Conservation (phyloP, 495 filamentous ascomycete genomes). For the Sporormia fimetaria region DNA sequence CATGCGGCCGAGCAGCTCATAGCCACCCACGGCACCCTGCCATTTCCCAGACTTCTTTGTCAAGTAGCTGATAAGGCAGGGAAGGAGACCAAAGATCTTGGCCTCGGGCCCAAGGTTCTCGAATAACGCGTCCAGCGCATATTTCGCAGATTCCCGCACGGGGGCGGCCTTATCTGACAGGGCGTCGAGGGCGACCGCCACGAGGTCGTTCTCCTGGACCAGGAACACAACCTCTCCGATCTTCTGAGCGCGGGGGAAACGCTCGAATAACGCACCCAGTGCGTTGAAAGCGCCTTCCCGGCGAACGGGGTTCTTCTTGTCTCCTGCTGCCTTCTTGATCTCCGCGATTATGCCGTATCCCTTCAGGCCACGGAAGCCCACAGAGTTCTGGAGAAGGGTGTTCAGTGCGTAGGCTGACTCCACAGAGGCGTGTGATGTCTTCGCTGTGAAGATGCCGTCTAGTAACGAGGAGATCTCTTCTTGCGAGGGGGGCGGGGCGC, state of each 20-base stretch:
- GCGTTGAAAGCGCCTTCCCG: constrained; percentile 93
- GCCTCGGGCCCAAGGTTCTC: constrained; percentile 65
- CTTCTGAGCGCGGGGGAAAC: constrained; percentile 64
- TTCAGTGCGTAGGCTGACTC: constrained; percentile 77
- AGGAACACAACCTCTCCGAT: constrained; percentile 73
- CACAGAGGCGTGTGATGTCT: constrained; percentile 75
- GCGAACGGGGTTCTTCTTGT: constrained; percentile 84
- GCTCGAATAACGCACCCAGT: constrained; percentile 84
- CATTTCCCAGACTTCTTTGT: constrained; percentile 77
- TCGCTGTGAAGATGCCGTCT: constrained; percentile 62
- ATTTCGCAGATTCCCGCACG: constrained; percentile 83
- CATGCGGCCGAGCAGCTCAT: constrained; percentile 73
- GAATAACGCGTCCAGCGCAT: constrained; percentile 86
- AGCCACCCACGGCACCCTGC: constrained; percentile 86
- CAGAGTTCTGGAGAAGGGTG: constrained; percentile 63
- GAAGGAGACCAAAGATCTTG: constrained; percentile 66
- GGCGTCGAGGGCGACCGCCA: constrained; percentile 66
- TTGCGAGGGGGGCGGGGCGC: constrained; percentile 48
- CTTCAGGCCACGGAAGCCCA: constrained; percentile 63
- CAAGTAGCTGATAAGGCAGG: constrained; percentile 60
- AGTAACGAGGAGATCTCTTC: constrained; percentile 65
- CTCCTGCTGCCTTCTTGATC: constrained; percentile 73
- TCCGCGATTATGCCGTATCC: constrained; percentile 59
- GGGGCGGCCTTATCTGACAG: constrained; percentile 82
- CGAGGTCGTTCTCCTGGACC: constrained; percentile 61